A percentile compares a stretch with the other conserved stretches of the same genome.
Evolutionary conservation across 805 yeast species (phyloP).

Genomic region (Metschnikowia lunata): DNA sequence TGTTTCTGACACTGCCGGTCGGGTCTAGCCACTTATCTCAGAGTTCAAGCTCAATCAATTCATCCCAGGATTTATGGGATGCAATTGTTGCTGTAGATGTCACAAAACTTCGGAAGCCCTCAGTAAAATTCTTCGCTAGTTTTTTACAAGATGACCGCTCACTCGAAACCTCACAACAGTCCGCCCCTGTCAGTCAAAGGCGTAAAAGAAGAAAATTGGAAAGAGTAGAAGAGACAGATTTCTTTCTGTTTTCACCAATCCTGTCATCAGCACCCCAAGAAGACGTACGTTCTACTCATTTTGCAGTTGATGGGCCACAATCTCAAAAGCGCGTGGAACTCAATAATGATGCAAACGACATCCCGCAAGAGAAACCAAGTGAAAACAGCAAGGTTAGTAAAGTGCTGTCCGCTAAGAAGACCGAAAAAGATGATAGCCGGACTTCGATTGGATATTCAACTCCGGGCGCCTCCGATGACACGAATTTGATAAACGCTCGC

Average conservation of each 20-base stretch:
- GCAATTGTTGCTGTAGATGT: slow-evolving; percentile 7
- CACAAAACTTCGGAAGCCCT: neutral
- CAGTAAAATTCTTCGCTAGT: neutral
- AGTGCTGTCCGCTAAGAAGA: neutral
- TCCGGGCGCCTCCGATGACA: neutral
- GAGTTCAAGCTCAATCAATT: neutral
- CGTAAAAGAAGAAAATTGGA: slow-evolving; percentile 32
- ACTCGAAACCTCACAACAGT: neutral
- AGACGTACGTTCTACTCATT: neutral
- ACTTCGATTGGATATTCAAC: neutral
- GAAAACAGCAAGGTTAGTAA: neutral
- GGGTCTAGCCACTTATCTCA: neutral
- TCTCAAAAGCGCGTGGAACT: too few relatives aligned
- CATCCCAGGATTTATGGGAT: slow-evolving; percentile 10
- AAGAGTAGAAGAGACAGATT: slow-evolving; percentile 30
- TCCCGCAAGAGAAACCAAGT: too few relatives aligned
- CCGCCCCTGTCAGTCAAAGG: slow-evolving; percentile 8
- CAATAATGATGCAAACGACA: too few relatives aligned
- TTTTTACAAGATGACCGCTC: neutral
- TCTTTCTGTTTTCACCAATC: slow-evolving; percentile 26
- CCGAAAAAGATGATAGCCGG: neutral
- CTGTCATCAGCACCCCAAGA: slow-evolving; percentile 1
- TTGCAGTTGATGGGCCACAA: too few relatives aligned
- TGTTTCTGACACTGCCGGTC: neutral
- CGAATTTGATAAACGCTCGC: neutral